phyloP scores from a whole-genome alignment of 495 filamentous ascomycete genomes.

The Tuber indicum region DNA sequence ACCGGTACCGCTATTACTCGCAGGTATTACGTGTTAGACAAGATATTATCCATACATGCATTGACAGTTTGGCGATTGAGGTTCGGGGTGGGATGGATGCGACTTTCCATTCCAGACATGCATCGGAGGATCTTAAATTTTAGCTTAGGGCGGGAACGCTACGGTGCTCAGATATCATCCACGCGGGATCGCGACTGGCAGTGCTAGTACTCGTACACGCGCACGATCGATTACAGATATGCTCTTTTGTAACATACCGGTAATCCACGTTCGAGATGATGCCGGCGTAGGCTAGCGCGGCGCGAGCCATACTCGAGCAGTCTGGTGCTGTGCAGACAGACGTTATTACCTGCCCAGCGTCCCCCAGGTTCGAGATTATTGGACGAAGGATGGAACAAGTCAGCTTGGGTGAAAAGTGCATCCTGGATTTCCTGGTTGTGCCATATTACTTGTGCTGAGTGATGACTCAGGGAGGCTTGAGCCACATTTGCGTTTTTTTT shows the following conservation, averaged over 20 bases:
- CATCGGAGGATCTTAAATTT: not conserved
- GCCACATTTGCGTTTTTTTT: conserved; percentile 2
- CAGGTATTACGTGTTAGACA: not conserved
- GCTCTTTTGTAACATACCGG: not conserved
- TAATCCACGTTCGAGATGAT: not conserved
- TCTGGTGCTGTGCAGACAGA: not conserved
- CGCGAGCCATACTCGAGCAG: not conserved
- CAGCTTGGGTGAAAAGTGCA: not conserved
- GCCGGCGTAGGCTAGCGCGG: not conserved
- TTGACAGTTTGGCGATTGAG: not conserved
- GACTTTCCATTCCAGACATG: not conserved
- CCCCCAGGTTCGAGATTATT: not conserved
- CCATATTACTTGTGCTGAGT: not conserved
- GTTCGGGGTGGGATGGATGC: not conserved
- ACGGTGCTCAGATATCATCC: not conserved
- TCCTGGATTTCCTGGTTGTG: not conserved
- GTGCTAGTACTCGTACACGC: not conserved
- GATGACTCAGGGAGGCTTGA: conserved; percentile 6
- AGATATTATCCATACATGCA: not conserved
- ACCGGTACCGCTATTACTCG: not conserved
- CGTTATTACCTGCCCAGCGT: not conserved
- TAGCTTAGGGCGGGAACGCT: not conserved
- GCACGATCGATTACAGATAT: not conserved
- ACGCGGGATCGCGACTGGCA: not conserved
- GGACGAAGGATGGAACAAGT: not conserved